These are phyloP conservation scores for Nyctanthes arbortristis DNA, from an alignment of 257 asterid species.

Conservation along the genomic window DNA sequence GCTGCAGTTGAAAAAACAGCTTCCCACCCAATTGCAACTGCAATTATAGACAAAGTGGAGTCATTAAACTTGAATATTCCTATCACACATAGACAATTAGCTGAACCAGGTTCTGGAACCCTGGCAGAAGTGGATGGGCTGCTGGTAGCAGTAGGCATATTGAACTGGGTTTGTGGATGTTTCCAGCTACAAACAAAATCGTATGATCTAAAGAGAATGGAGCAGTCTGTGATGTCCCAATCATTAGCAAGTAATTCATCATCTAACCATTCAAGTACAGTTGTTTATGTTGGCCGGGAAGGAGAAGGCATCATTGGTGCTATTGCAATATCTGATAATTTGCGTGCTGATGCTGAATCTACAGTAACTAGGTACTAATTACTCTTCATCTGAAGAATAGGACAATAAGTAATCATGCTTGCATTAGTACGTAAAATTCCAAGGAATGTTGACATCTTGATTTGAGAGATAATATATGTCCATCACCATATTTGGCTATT, in stretches of 20 bases:
- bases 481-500: not conserved
- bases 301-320: slow-evolving; percentile 95
- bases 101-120: slow-evolving; percentile 94
- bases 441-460: not conserved
- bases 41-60: slow-evolving; percentile 77
- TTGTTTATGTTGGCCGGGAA: slow-evolving; percentile 89
- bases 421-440: not conserved
- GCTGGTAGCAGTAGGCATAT: slow-evolving; percentile 88
- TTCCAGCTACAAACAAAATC: slow-evolving; percentile 61
- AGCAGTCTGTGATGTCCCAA: slow-evolving; percentile 61
- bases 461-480: not conserved
- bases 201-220: slow-evolving; percentile 58
- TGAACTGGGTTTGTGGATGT: slow-evolving; percentile 85
- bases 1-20: slow-evolving; percentile 99
- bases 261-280: slow-evolving; percentile 74
- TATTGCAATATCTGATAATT: slow-evolving; percentile 80
- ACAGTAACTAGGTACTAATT: slow-evolving; percentile 64
- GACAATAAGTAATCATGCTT: not conserved
- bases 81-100: slow-evolving; percentile 71
- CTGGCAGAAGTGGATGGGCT: slow-evolving; percentile 94
- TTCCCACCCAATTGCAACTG: slow-evolving; percentile 94
- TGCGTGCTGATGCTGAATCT: slow-evolving; percentile 75
- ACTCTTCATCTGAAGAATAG: slow-evolving; percentile 12
- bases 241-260: slow-evolving; percentile 53
- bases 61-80: slow-evolving; percentile 67